Evolutionary conservation across 2,329 filamentous ascomycete species (phyloP).

Genomic region (Trichoderma cornu-damae): DNA sequence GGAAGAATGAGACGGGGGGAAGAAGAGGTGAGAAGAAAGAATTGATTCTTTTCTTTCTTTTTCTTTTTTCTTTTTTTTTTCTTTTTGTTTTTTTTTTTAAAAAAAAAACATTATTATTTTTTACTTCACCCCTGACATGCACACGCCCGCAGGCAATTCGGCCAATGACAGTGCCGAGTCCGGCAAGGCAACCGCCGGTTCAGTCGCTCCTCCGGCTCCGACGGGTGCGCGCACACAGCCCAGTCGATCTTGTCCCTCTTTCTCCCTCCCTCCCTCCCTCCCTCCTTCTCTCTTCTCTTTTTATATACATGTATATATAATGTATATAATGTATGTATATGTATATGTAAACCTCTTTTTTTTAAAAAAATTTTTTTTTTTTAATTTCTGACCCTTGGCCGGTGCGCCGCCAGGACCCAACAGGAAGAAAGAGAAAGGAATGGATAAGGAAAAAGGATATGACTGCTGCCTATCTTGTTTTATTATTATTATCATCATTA

Average conservation of each 20-base stretch:
- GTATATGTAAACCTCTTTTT: too few species aligned
- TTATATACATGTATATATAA: too few species aligned
- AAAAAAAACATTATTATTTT: too few species aligned
- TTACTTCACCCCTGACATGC: neutral
- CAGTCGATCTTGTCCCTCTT: conserved; percentile 4
- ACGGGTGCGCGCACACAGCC: conserved; percentile 23
- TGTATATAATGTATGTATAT: too few species aligned
- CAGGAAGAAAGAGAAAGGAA: neutral
- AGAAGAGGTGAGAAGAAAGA: neutral
- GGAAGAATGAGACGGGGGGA: neutral
- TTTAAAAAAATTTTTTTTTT: too few species aligned
- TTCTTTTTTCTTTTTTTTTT: neutral
- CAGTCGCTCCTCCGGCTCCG: conserved; percentile 17
- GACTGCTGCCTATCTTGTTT: too few species aligned
- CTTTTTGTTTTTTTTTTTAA: too few species aligned
- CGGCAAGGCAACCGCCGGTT: neutral
- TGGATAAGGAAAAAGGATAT: neutral
- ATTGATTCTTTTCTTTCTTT: too few species aligned
- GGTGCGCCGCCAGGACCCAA: neutral
- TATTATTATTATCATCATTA: too few species aligned
- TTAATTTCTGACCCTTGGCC: too few species aligned
- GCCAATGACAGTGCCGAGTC: conserved; percentile 11
- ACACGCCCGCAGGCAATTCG: neutral
- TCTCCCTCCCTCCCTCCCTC: neutral
- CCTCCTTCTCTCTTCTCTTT: too few species aligned